Base-by-base conservation (phyloP, 2,329 filamentous ascomycete species). In the Pyrenophora seminiperda region DNA sequence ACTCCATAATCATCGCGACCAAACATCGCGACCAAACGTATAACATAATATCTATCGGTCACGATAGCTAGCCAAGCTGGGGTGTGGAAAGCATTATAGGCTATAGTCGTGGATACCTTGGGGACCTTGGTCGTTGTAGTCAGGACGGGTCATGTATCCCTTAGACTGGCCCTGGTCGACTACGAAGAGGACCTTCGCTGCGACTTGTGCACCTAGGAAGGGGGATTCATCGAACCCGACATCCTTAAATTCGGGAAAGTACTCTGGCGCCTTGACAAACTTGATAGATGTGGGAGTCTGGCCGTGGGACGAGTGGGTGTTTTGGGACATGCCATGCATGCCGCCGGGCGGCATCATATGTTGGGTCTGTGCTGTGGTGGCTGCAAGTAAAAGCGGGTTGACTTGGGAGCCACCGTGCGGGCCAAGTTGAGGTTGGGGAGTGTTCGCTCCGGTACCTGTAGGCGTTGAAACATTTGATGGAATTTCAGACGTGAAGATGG, bases 401-500 rank as follows among this genome's bases (percentile, higher is more conserved):
- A 96, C 91, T 33, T 58, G 84, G 78, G 75, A 85, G 69, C 77
- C 60, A 64, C 76, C 64, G 59, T 78, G 71, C 65, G 79, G 67
- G 63, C 68, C 73, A 66, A 75, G 61, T 53, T 77, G 73, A 67
- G 86, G 67, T 2, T 90, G 90, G 0, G 94, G 95, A 1, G 93
- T 97, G 73, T 96, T 94, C 13, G 91, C 85, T 27, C 93, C 93
- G 1, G 93, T 97, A 15, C 91, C 92, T 9, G 88, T 83, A 1
- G 94, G 94, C 0, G 94, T 97, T 22, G 90, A 91, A 69, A 97
- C 84, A 75, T 94, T 93, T 7, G 91, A 97, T 6, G 94, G 94
- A 30, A 97, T 85, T 74, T 99, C 94, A 17, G 91, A 96, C 29
- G 92, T 96, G 80, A 97, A 97, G 66, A 97, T 97, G 33, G 92